A percentile compares a stretch with the other conserved stretches of the same genome.
These are phyloP conservation scores for Phoma herbarum DNA, from an alignment of 2,329 filamentous ascomycete genomes.

Conservation along the genomic window DNA sequence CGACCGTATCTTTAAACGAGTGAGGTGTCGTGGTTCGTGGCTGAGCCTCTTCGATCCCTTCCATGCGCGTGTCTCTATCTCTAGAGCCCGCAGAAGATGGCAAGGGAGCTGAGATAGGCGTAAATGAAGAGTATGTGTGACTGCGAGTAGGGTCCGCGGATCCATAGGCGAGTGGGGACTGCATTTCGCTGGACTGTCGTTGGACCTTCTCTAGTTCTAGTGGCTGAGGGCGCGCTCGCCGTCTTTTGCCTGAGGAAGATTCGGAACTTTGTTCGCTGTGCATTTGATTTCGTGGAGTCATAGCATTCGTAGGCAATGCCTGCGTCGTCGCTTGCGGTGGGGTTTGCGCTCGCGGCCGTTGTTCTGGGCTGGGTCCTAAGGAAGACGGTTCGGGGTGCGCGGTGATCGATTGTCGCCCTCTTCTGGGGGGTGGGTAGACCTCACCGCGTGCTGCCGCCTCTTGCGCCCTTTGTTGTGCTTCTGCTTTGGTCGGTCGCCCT, in stretches of 20 bases:
- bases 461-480: conserved; percentile 56
- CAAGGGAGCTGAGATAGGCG: conserved; percentile 49
- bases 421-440: conserved; percentile 50
- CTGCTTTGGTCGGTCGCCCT: conserved; percentile 59
- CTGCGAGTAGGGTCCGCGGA: conserved; percentile 39
- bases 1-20: conserved; percentile 56
- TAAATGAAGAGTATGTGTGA: conserved; percentile 46
- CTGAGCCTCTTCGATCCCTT: conserved; percentile 50
- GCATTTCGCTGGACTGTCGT: conserved; percentile 38
- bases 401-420: conserved; percentile 43
- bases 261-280: conserved; percentile 42
- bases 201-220: conserved; percentile 45
- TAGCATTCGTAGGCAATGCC: conserved; percentile 29
- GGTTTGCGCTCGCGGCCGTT: conserved; percentile 37
- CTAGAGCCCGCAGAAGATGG: conserved; percentile 44
- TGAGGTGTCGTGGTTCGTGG: conserved; percentile 52
- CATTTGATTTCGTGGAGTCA: conserved; percentile 42
- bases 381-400: conserved; percentile 36
- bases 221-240: conserved; percentile 43
- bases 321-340: conserved; percentile 37
- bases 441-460: conserved; percentile 53
- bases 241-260: conserved; percentile 49
- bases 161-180: conserved; percentile 44
- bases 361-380: conserved; percentile 30
- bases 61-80: conserved; percentile 49